Base-by-base conservation (phyloP, 2,329 filamentous ascomycete species). In the Ascochyta rabiei region DNA sequence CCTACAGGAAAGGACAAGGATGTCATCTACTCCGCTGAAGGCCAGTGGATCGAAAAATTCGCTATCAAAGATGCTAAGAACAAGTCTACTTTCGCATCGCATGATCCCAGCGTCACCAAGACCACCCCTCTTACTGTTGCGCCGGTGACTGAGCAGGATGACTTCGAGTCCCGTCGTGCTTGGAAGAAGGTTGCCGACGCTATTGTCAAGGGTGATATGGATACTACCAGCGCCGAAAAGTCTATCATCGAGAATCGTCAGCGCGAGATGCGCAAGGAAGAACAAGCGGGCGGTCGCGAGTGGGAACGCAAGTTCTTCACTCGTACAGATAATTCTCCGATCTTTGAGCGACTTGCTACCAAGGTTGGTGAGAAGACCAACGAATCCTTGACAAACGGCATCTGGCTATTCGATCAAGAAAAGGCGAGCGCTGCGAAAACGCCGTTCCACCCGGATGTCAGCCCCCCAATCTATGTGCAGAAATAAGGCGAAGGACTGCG, bases 251-350 rank as follows among this genome's bases (percentile, higher is more conserved):
- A 98, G 77, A 90, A 91, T 64, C 86, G 88, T 31, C 93, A 98
- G 80, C 86, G 92, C 13, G 90, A 84, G 75, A 81, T 86, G 77
- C 86, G 93, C 60, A 84, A 85, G 72, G 81, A 85, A 68, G 93
- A 97, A 74, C 86, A 85, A 67, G 82, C 84, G n/a, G 89, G 92
- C 64, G 87, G 87, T 18, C 83, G 83, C 38, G 81, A 85, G 35
- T 99, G 95, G 93, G 84, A 92, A 69, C 84, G 92, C 40, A 84
- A 89, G 49, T 98, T 95, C 79, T 99, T 98, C 78, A 85, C 68
- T 2, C 68, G 74, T 23, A 66, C 70, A 13, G 72, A 76, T 2
- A 70, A 66, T 30, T 66, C 69, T 39, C 81, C 53, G 67, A 75
- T 67, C 67, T 83, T 68, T 64, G 82, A 79, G 70, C 80, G 56